Evolutionary conservation across 768 basidiomycete genomes (phyloP), one percentile per base, ranked within the genome.

Genomic region (Leucocoprinus leucothites): DNA sequence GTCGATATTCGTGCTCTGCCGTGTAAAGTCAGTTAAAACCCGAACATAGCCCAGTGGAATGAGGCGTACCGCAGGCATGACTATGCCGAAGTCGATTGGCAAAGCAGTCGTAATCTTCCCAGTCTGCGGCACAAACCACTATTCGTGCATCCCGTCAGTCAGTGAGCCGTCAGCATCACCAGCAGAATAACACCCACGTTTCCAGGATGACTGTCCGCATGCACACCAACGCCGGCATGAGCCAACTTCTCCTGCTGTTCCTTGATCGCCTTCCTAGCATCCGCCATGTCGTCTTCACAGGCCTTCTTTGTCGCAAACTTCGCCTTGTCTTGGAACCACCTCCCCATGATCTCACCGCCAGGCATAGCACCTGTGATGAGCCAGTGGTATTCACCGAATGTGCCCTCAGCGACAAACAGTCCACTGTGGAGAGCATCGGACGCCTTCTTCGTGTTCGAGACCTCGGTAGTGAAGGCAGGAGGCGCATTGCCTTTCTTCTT

Each of bases 241-340:
- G 31, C 31, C 31, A 31, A 11, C 31, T 31, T 31, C 31, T 31
- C 31, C 31, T 31, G 31, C 31, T 31, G 31, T 31, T 5, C 26
- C 40, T 50, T 50, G 5, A 50, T 24, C 14, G 36, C 41, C 18
- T 13, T 35, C 4, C 11, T 6, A 16, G 51, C 51, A 53, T 45
- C 51, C 26, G 13, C 13, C 22, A 53, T 25, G n/a, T 53, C 51
- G 16, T 43, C 34, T 9, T 44, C 18, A 6, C 51, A 53, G 1
- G 42, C 51, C 31, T 43, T 43, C 43, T 25, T 44, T 21, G 31
- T 53, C 42, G 51, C 51, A n/a, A 53, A 53, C n/a, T 44, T 53
- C 3, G 26, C 9, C 11, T 1, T 25, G n/a, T 22, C 13, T 9
- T 1, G 6, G 31, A 35, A 21, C 51, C 43, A 53, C 16, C 51